Evolutionary conservation across 2,329 filamentous ascomycete genomes (phyloP).

Genomic region (Cladosporium halotolerans): DNA sequence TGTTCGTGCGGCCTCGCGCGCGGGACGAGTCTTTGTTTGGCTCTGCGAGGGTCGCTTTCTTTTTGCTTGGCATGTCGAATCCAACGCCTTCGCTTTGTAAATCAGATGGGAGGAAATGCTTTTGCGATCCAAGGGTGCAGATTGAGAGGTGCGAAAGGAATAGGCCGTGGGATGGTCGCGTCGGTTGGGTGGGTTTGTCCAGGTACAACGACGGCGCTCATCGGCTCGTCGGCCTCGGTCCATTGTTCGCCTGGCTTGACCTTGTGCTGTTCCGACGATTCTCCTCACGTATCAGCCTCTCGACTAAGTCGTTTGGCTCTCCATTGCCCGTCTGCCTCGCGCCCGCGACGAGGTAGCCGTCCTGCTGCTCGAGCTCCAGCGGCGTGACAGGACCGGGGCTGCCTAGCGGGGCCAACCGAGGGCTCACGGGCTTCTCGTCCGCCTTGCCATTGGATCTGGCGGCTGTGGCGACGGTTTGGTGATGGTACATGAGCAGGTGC

Average conservation of each 20-base stretch:
- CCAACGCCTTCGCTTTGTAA: background rate
- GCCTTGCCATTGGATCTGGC: slow-evolving; percentile 17
- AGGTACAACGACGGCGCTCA: background rate
- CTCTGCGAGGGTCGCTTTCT: no score
- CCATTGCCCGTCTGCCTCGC: slow-evolving; percentile 23
- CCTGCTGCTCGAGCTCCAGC: slow-evolving; percentile 42
- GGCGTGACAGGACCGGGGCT: slow-evolving; percentile 49
- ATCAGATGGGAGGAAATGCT: no score
- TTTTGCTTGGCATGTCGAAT: background rate
- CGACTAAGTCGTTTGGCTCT: slow-evolving; percentile 37
- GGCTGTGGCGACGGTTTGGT: slow-evolving; percentile 32
- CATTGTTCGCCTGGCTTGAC: slow-evolving; percentile 3
- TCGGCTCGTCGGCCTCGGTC: background rate
- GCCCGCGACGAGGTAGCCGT: slow-evolving; percentile 43
- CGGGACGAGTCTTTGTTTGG: no score
- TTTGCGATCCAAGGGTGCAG: no score
- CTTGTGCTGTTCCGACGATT: slow-evolving; percentile 25
- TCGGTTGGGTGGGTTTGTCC: background rate
- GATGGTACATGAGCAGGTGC: slow-evolving; percentile 44
- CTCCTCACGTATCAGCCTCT: slow-evolving; percentile 43
- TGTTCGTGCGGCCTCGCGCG: no score
- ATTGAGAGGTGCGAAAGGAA: background rate
- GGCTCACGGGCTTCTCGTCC: slow-evolving; percentile 39
- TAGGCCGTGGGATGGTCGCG: background rate
- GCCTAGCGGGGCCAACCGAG: slow-evolving; percentile 43